Evolutionary conservation across 192 early-diverging fungal genomes (phyloP), one percentile per base, ranked within the genome.

Genomic region (Umbelopsis isabellina): DNA sequence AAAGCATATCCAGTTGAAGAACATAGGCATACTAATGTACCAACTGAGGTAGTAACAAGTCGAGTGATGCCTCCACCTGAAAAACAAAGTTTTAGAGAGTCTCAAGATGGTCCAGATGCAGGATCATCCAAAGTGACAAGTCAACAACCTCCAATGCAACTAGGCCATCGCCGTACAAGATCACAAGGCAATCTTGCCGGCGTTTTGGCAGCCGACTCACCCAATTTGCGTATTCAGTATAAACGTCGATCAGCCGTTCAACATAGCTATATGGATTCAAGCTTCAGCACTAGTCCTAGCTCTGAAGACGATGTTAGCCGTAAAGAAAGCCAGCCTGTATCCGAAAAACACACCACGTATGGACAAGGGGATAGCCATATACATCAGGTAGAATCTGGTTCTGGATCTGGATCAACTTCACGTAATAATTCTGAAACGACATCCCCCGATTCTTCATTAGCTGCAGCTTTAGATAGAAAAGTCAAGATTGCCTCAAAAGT

Each of bases 401-500:
- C 51, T 23, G 51, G 51, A 12, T 53, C 55, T 35, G 55, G 55
- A 35, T 61, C 55, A 3, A 61, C 27, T 16, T 61, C 55, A 35
- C 27, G 55, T 16, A 61, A 35, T 25, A 15, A 61, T 25, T 61
- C 55, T 18, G 23, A 61, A 35, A 61, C 21, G 12, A 61, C 55
- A 4, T 61, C 55, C 4, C 55, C 55, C 9, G 55, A 23, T 30
- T 27, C 55, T n/a, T 61, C 55, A 16, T 30, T 61, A n/a, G 55
- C 55, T 2, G 55, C 55, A 22, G 55, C 55, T 27, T 35, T 61
- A 30, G 55, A 61, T 35, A 61, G 67, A 11, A 77, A 77, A 65
- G 75, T 77, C 10, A 72, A 69, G 25, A 72, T 72, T 30, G 71
- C 75, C 5, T 64, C 68, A n/a, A 61, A 69, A 33, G 64, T 75